phyloP scores from a whole-genome alignment of 768 basidiomycete genomes.

The Amanita fuliginea region DNA sequence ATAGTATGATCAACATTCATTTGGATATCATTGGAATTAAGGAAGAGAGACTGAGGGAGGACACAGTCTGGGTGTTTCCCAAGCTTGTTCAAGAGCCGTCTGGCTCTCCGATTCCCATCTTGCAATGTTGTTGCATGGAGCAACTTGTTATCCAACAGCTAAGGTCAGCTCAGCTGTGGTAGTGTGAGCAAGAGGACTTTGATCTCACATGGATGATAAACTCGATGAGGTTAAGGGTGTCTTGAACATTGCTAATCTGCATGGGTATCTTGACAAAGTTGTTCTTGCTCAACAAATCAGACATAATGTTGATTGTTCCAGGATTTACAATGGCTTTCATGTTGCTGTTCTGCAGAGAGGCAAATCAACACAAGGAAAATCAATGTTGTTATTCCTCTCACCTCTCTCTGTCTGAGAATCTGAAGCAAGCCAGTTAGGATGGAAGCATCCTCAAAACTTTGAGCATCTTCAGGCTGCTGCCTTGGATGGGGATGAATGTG shows the following conservation, averaged over 20 bases:
- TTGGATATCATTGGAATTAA: background rate
- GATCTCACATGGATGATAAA: background rate
- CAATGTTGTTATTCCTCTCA: no score
- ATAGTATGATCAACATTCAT: background rate
- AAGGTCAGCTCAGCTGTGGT: no score
- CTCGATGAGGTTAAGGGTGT: background rate
- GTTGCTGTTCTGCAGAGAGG: no score
- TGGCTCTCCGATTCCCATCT: conserved; percentile 1
- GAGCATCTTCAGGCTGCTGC: no score
- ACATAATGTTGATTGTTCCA: background rate
- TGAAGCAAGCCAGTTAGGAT: no score
- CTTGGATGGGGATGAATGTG: no score
- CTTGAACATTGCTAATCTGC: background rate
- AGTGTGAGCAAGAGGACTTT: no score
- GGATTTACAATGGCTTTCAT: background rate
- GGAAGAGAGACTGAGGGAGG: background rate
- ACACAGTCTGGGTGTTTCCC: background rate
- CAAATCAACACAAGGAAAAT: no score
- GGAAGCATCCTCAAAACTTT: no score
- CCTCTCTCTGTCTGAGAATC: no score
- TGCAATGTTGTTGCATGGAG: background rate
- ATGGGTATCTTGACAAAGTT: background rate
- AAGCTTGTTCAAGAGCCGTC: conserved; percentile 1
- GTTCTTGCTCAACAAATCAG: background rate
- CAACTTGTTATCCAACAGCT: background rate